phyloP scores from a whole-genome alignment of 2,329 filamentous ascomycete species.

The Pseudogymnoascus destructans region DNA sequence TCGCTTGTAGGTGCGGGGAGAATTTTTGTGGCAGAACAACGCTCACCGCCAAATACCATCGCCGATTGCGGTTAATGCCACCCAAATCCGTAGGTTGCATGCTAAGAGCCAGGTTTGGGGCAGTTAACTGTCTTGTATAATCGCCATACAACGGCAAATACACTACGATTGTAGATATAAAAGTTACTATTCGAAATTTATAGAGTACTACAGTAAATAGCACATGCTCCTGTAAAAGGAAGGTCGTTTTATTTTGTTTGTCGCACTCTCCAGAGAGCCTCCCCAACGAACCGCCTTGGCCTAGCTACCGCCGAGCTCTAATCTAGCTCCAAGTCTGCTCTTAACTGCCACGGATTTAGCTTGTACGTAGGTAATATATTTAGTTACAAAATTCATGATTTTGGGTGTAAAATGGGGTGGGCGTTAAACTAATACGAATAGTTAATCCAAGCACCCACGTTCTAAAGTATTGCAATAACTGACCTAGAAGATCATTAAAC shows the following conservation, averaged over 20 bases:
- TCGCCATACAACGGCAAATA: no score
- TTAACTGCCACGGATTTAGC: background rate
- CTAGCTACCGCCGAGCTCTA: background rate
- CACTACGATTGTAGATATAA: background rate
- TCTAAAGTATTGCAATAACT: background rate
- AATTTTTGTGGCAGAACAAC: constrained; percentile 5
- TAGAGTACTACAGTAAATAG: background rate
- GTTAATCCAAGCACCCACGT: background rate
- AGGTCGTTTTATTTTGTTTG: background rate
- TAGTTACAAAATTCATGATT: no score
- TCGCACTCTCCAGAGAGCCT: background rate
- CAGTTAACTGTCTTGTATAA: background rate
- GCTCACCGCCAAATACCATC: background rate
- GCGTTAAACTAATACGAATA: background rate
- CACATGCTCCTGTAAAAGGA: background rate
- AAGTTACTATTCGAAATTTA: background rate
- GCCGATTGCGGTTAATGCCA: background rate
- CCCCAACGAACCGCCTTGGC: background rate
- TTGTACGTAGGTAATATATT: background rate
- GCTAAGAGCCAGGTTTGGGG: background rate
- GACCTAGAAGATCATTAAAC: background rate
- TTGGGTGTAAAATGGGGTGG: no score
- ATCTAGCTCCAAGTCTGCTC: background rate
- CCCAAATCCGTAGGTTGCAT: background rate
- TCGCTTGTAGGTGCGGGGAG: constrained; percentile 7